Percentiles rank a stretch among this genome's conserved stretches.
Conservation (phyloP, 208 protist genomes). For the Porcisia deanei region DNA sequence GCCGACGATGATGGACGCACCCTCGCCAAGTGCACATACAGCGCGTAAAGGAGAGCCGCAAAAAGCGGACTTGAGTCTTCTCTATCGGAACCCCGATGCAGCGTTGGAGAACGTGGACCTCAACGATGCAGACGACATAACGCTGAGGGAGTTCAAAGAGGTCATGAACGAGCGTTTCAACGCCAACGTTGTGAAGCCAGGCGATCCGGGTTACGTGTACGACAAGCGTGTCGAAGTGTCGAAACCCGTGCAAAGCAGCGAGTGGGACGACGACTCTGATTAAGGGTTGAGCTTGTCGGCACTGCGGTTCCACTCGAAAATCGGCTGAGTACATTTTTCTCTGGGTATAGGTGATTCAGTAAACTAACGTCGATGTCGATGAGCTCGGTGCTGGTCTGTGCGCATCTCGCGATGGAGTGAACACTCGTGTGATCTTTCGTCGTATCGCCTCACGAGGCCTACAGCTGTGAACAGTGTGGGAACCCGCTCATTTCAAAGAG, state of each 20-base stretch:
- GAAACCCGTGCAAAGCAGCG: slow-evolving; percentile 65
- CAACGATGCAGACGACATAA: slow-evolving; percentile 89
- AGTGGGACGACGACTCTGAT: slow-evolving; percentile 83
- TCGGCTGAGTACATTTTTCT: background rate
- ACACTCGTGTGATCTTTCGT: background rate
- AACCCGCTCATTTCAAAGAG: background rate
- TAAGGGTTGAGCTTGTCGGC: background rate
- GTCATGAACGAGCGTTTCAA: slow-evolving; percentile 87
- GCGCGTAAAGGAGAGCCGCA: slow-evolving; percentile 27
- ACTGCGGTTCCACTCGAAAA: background rate
- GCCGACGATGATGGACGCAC: background rate
- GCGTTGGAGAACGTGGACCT: slow-evolving; percentile 88
- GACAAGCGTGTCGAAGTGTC: slow-evolving; percentile 80
- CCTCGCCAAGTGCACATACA: background rate
- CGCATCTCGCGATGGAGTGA: background rate
- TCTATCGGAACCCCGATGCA: slow-evolving; percentile 87
- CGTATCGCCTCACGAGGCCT: background rate
- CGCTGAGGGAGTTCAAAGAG: slow-evolving; percentile 86
- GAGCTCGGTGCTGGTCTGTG: background rate
- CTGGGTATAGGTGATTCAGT: background rate
- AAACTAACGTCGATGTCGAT: background rate
- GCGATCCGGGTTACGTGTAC: slow-evolving; percentile 84
- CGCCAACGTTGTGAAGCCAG: slow-evolving; percentile 69
- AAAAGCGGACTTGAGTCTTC: slow-evolving; percentile 86
- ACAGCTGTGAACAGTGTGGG: background rate